Evolutionary conservation across 2,329 filamentous ascomycete genomes (phyloP), one percentile per base, ranked within the genome.

Genomic region (Pseudogymnoascus sp.): DNA sequence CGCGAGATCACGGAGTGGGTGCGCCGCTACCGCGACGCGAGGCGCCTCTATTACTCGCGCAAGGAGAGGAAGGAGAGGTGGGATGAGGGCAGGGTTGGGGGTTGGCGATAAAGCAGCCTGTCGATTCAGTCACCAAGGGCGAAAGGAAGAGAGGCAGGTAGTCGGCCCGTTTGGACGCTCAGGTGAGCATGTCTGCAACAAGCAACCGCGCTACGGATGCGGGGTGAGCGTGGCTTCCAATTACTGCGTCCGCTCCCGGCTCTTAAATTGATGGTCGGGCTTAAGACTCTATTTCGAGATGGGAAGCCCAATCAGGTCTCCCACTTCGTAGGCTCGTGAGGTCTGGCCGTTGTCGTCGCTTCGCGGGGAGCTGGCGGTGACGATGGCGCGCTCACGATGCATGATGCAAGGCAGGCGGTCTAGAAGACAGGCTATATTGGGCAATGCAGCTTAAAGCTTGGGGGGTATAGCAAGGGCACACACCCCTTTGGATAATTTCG

Each of bases 31-130:
- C 82, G 91, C 68, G 92, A 93, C 68, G 90, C 89, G 8, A 90
- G 87, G 72, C 89, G 89, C 68, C 78, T 89, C 63, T 87, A 88
- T 65, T 95, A 94, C 71, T 78, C 92, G 61, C 82, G 94, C 63
- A 86, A 88, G 71, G 94, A 97, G 78, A 84, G 91, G 67, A 96
- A 92, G 75, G 89, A 92, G 70, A 83, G 94, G 69, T 97, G 94
- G 94, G 94, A 97, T 73, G 93, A 97, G 76, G 92, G 93, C 23
- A 82, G 93, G 68, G 93, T 97, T 35, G 93, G 93, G 10, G 94
- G 94, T 0, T 97, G 94, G 94, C 84, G 93, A 71, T 93, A 78
- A 85, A 45, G 26, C 23, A 29, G 19, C 21, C 35, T 12, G 5
- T 16, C 59, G 29, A 21, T 23, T 16, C 43, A 19, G 33, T 21